phyloP scores from a whole-genome alignment of 2,329 filamentous ascomycete species.

The Pezicula carpinea region DNA sequence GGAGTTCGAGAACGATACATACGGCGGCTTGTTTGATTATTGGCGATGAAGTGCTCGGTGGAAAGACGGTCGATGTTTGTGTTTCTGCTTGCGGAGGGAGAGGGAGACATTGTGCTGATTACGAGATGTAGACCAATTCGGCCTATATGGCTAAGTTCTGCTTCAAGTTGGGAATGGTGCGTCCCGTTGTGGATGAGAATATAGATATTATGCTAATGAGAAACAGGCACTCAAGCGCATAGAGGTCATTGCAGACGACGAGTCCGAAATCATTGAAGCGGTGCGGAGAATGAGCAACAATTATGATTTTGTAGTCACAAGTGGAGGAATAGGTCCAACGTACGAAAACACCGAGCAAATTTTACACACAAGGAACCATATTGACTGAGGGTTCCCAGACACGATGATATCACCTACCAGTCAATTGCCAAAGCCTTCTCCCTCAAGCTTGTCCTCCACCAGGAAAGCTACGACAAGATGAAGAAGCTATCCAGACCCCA shows the following conservation, averaged over 20 bases:
- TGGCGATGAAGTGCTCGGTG: conserved; percentile 92
- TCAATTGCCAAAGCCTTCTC: conserved; percentile 88
- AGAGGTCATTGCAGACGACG: conserved; percentile 92
- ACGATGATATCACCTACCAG: conserved; percentile 96
- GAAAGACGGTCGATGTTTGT: conserved; percentile 54
- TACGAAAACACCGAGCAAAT: conserved; percentile 37
- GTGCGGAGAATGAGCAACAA: conserved; percentile 78
- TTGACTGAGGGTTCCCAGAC: conserved; percentile 44
- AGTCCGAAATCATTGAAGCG: conserved; percentile 80
- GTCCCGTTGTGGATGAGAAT: conserved; percentile 41
- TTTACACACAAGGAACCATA: not conserved
- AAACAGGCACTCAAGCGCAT: conserved; percentile 69
- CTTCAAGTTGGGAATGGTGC: conserved; percentile 56
- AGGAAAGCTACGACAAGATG: conserved; percentile 77
- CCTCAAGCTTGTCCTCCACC: conserved; percentile 71
- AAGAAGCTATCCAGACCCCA: conserved; percentile 71
- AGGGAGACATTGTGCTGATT: conserved; percentile 14
- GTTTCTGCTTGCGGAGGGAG: not conserved
- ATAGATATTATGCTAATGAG: conserved; percentile 44
- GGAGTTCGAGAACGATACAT: conserved; percentile 65
- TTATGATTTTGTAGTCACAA: conserved; percentile 95
- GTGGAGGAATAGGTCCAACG: conserved; percentile 94
- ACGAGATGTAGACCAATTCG: conserved; percentile 51
- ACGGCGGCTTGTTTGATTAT: conserved; percentile 93
- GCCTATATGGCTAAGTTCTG: conserved; percentile 62